Conservation (phyloP, 2,329 filamentous ascomycete genomes). For the Fusarium pseudonygamai region DNA sequence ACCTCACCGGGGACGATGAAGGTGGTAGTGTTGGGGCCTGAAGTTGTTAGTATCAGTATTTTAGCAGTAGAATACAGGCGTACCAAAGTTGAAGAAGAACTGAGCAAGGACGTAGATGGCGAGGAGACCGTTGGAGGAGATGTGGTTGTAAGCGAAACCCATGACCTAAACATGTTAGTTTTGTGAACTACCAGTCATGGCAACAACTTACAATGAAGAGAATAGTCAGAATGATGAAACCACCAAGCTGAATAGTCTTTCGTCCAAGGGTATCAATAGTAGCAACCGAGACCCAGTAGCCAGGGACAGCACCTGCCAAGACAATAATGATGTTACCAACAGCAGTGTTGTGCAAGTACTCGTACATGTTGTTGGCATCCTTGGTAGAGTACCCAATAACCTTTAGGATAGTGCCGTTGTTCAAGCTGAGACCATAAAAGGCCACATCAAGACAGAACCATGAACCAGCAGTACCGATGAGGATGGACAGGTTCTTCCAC, state of each 20-base stretch:
- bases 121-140: conserved; percentile 62
- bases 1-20: conserved; percentile 67
- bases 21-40: conserved; percentile 64
- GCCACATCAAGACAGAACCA: conserved; percentile 79
- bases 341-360: conserved; percentile 77
- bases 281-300: conserved; percentile 83
- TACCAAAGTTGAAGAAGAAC: conserved; percentile 68
- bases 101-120: conserved; percentile 66
- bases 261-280: conserved; percentile 78
- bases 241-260: conserved; percentile 78
- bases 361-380: conserved; percentile 65
- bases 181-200: accelerated
- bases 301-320: conserved; percentile 80
- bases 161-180: conserved; percentile 52
- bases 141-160: conserved; percentile 68
- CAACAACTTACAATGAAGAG: conserved; percentile 58
- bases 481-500: conserved; percentile 76
- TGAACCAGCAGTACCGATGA: conserved; percentile 82
- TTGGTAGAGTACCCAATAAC: conserved; percentile 74
- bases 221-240: conserved; percentile 68
- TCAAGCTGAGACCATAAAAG: conserved; percentile 76
- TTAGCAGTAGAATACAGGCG: background rate
- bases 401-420: conserved; percentile 76
- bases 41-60: background rate
- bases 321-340: conserved; percentile 83